Base-by-base conservation (phyloP, 495 filamentous ascomycete genomes). In the Melanomma pulvis-pyrius region DNA sequence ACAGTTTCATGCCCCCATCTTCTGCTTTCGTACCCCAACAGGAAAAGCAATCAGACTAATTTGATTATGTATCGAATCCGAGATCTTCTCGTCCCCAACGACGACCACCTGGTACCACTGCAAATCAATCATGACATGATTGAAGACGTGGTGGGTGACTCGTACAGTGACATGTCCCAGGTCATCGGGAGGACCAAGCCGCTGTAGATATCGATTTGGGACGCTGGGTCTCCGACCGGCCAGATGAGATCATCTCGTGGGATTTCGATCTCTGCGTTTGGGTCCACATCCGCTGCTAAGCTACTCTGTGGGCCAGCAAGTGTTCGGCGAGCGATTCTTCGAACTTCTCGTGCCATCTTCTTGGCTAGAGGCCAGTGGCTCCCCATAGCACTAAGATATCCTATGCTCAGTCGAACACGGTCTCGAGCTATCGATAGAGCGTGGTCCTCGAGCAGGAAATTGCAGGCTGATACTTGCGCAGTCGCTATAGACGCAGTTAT, bases 391-490 rank as follows among this genome's bases (percentile, higher is more conserved):
- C 32, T 66, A 17, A 70, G 46, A 17, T n/a, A 51, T n/a, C 68
- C 68, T 11, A 70, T 70, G 46, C 68, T 66, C 2, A 70, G 48
- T 22, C 68, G 62, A 19, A 66, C 19, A 11, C 62, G 68, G 36
- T 66, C 68, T 41, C 62, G 50, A 9, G 57, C 62, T 36, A 70
- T 65, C 15, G 68, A 65, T 29, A 61, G 25, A 5, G 57, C 51
- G 48, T 57, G 63, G 58, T 70, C 68, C 17, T 66, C 68, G 17
- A 62, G 58, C 12, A 70, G 54, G 2, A 47, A 30, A 13, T 63
- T 67, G 41, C 68, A 71, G n/a, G 68, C 59, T 7, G 63, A 48
- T 41, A 71, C 48, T 47, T 71, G 63, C 12, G 63, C 68, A 22
- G 58, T 34, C 11, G 64, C 36, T 9, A 59, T 32, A 1, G 63